Evolutionary conservation across 805 yeast species (phyloP).

Genomic region (Saccharomycopsis malanga): DNA sequence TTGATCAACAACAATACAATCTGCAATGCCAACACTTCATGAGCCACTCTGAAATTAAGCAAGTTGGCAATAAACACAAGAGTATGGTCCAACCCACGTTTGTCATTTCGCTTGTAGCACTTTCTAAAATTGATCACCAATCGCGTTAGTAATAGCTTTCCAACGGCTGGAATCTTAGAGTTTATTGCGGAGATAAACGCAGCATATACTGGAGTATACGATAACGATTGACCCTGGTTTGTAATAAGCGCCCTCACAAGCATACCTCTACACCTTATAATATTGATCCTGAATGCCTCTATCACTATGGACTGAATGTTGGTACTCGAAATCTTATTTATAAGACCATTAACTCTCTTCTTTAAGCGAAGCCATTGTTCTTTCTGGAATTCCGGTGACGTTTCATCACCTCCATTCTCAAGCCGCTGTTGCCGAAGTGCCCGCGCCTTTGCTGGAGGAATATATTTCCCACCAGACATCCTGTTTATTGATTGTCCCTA

Average conservation of each 20-base stretch:
- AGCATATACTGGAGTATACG: slow-evolving; percentile 45
- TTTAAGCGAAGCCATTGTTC: slow-evolving; percentile 51
- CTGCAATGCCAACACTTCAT: slow-evolving; percentile 48
- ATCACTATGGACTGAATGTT: slow-evolving; percentile 44
- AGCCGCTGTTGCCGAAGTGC: slow-evolving; percentile 31
- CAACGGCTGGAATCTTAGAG: slow-evolving; percentile 62
- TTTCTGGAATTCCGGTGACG: slow-evolving; percentile 40
- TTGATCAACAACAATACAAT: slow-evolving; percentile 41
- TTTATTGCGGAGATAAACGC: slow-evolving; percentile 54
- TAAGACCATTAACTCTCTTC: slow-evolving; percentile 38
- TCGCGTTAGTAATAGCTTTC: slow-evolving; percentile 48
- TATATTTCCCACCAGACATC: slow-evolving; percentile 29
- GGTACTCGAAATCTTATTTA: slow-evolving; percentile 38
- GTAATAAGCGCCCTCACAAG: slow-evolving; percentile 52
- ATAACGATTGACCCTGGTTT: slow-evolving; percentile 38
- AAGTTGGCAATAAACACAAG: slow-evolving; percentile 52
- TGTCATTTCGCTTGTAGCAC: slow-evolving; percentile 42
- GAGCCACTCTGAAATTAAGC: slow-evolving; percentile 53
- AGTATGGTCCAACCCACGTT: slow-evolving; percentile 36
- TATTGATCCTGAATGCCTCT: slow-evolving; percentile 49
- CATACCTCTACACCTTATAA: slow-evolving; percentile 55
- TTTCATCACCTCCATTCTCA: slow-evolving; percentile 21
- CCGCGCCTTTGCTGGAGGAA: slow-evolving; percentile 47
- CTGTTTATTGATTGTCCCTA: too few relatives aligned
- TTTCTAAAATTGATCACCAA: slow-evolving; percentile 52